These are phyloP conservation scores for Hemisphaericaspora subhashii DNA, from an alignment of 1,139 yeast genomes.

Conservation along the genomic window DNA sequence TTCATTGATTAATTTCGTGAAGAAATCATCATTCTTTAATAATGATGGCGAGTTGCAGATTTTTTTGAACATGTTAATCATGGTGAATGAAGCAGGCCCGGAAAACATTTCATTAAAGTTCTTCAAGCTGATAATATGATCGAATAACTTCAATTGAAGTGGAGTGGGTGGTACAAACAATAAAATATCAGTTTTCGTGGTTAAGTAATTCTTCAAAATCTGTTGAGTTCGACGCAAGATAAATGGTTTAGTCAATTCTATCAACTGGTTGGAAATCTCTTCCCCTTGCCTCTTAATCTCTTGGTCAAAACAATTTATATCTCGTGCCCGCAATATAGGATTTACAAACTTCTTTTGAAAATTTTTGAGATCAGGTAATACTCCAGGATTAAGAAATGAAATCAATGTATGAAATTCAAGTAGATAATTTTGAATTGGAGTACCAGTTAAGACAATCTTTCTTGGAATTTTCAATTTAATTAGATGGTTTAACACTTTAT, in stretches of 20 bases:
- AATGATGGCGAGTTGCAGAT: slow-evolving; percentile 82
- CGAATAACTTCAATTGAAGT: slow-evolving; percentile 58
- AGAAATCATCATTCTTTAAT: slow-evolving; percentile 43
- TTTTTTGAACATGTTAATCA: slow-evolving; percentile 76
- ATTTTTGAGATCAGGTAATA: slow-evolving; percentile 60
- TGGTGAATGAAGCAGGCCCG: slow-evolving; percentile 53
- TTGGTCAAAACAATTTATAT: slow-evolving; percentile 61
- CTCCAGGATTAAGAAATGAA: slow-evolving; percentile 82
- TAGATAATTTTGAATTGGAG: slow-evolving; percentile 93
- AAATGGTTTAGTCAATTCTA: slow-evolving; percentile 62
- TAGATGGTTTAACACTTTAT: slow-evolving; percentile 68
- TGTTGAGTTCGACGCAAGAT: slow-evolving; percentile 73
- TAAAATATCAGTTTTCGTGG: slow-evolving; percentile 77
- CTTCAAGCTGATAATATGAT: slow-evolving; percentile 33
- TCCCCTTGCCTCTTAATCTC: slow-evolving; percentile 56
- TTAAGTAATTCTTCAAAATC: slow-evolving; percentile 64
- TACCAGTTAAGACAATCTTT: slow-evolving; percentile 77
- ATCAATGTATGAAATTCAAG: slow-evolving; percentile 79
- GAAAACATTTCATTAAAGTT: slow-evolving; percentile 11
- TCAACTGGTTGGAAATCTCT: slow-evolving; percentile 59
- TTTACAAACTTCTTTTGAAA: slow-evolving; percentile 68
- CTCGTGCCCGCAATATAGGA: slow-evolving; percentile 77
- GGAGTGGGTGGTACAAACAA: slow-evolving; percentile 75
- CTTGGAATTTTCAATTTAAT: slow-evolving; percentile 54
- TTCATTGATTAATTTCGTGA: slow-evolving; percentile 20